Percentiles rank a stretch among this genome's conserved stretches.
Conservation (phyloP, 176 grass and related monocot species). For the Paspalum vaginatum region DNA sequence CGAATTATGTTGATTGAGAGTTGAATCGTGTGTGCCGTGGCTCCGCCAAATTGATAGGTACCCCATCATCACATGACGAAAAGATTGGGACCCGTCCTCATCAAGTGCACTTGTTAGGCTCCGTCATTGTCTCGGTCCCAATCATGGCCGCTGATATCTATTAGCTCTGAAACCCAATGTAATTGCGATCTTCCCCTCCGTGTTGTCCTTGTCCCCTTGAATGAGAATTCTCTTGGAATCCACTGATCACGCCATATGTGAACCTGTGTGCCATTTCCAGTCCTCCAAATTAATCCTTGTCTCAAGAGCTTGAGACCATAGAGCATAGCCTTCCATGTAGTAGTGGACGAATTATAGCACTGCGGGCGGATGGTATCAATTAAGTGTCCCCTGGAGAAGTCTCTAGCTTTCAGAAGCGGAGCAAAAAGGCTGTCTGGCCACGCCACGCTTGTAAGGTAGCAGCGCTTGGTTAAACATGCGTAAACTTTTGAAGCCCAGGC, state of each 20-base stretch:
- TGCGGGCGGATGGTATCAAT: background rate
- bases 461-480: background rate
- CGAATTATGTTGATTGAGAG: too few relatives aligned
- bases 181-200: background rate
- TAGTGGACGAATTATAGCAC: background rate
- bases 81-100: too few relatives aligned
- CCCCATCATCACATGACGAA: too few relatives aligned
- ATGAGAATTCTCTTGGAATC: background rate
- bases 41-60: too few relatives aligned
- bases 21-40: too few relatives aligned
- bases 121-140: too few relatives aligned
- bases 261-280: accelerated
- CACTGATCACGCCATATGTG: background rate
- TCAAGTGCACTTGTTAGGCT: too few relatives aligned
- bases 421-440: background rate
- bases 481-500: background rate
- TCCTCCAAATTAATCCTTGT: background rate
- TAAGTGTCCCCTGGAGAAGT: background rate
- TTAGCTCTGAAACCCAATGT: background rate
- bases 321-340: background rate
- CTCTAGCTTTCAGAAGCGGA: background rate
- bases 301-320: background rate
- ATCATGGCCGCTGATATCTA: accelerated
- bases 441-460: background rate
- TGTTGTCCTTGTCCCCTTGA: too few relatives aligned